Evolutionary conservation across 2,329 filamentous ascomycete species (phyloP).

Genomic region (Periconia sp.): DNA sequence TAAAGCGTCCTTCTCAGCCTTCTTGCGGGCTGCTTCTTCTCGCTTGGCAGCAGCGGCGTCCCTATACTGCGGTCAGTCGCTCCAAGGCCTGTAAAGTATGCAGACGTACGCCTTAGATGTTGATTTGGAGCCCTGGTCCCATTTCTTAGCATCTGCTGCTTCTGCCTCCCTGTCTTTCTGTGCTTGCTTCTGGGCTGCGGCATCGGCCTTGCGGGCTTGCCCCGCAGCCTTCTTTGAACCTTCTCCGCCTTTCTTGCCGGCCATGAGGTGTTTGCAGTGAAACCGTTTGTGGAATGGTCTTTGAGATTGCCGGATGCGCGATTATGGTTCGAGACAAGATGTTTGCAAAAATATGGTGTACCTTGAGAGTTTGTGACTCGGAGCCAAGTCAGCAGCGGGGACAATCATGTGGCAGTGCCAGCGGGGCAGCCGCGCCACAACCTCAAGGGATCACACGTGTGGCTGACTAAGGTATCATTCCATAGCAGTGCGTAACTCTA

Average conservation of each 20-base stretch:
- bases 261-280: slow-evolving; percentile 25
- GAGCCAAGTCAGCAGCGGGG: slow-evolving; percentile 7
- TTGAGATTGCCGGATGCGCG: no score
- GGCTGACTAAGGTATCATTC: no score
- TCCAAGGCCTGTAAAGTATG: slow-evolving; percentile 4
- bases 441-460: neutral
- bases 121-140: slow-evolving; percentile 85
- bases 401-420: no score
- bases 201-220: slow-evolving; percentile 91
- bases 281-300: no score
- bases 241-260: slow-evolving; percentile 65
- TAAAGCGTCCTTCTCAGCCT: slow-evolving; percentile 87
- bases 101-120: slow-evolving; percentile 80
- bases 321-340: slow-evolving; percentile 56
- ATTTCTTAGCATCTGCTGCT: slow-evolving; percentile 74
- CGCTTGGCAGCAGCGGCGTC: slow-evolving; percentile 85
- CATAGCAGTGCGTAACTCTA: no score
- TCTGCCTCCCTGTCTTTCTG: slow-evolving; percentile 70
- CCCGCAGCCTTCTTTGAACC: slow-evolving; percentile 89
- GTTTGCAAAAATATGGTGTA: neutral
- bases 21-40: slow-evolving; percentile 82
- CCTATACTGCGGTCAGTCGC: slow-evolving; percentile 54
- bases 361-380: slow-evolving; percentile 6
- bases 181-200: slow-evolving; percentile 79
- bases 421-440: slow-evolving; percentile 12